phyloP scores from a whole-genome alignment of 495 filamentous ascomycete species.

The Aspergillus bridgeri region DNA sequence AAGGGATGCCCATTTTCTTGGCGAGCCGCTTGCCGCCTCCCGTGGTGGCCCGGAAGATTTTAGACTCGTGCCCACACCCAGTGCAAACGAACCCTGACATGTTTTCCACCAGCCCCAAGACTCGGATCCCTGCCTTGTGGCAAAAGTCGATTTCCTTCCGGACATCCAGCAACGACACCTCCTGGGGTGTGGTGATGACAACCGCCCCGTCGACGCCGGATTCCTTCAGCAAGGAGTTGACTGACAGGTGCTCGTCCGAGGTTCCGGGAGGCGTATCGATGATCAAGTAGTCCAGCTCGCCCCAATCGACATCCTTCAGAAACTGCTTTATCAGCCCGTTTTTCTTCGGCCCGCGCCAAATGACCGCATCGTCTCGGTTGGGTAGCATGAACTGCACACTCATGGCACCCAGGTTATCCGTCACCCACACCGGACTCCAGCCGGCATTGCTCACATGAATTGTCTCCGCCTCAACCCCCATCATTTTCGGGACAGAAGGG shows the following conservation, averaged over 20 bases:
- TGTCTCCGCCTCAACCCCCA: conserved; percentile 89
- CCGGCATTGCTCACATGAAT: conserved; percentile 81
- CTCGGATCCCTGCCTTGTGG: conserved; percentile 82
- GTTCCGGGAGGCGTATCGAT: conserved; percentile 96
- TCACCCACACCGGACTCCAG: conserved; percentile 92
- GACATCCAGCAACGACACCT: conserved; percentile 89
- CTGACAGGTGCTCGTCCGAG: conserved; percentile 88
- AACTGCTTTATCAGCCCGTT: conserved; percentile 98
- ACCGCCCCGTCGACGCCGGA: conserved; percentile 90
- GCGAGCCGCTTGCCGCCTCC: conserved; percentile 79
- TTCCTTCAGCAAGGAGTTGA: conserved; percentile 84
- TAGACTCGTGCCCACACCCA: conserved; percentile 71
- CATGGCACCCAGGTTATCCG: conserved; percentile 90
- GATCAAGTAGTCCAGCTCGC: conserved; percentile 85
- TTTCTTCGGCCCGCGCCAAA: conserved; percentile 97
- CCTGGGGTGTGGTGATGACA: conserved; percentile 91
- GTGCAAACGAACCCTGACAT: conserved; percentile 97
- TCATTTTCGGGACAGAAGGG: conserved; percentile 94
- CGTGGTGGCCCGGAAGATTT: conserved; percentile 90
- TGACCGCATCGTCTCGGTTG: conserved; percentile 85
- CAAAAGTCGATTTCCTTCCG: conserved; percentile 97
- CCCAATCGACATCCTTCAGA: conserved; percentile 95
- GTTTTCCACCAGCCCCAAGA: conserved; percentile 92
- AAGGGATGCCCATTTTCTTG: conserved; percentile 79
- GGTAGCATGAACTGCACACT: conserved; percentile 97